Base-by-base conservation (phyloP, 2,329 filamentous ascomycete genomes). In the Pseudocercospora crystallina region DNA sequence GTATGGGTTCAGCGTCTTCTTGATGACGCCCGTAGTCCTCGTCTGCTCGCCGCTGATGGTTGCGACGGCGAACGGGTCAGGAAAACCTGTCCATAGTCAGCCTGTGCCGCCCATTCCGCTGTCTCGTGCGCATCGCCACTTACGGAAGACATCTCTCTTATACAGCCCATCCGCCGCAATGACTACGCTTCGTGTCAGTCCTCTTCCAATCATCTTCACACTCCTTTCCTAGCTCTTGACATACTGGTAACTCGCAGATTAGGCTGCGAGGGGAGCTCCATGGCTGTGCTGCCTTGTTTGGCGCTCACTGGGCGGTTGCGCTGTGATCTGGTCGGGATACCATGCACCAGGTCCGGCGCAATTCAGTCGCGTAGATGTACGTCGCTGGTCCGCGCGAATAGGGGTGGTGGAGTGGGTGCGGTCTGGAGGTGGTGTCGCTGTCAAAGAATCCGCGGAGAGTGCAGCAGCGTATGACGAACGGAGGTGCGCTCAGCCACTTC, bases 121-220 rank as follows among this genome's bases (percentile, higher is more conserved):
- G 36, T 44, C 32, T 47, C 31, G 31, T 49, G 51, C 38, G 49
- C 51, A 26, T 53, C 36, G 45, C 50, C 45, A 84, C 90, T 65
- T 86, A 97, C 94, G 84, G 75, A 99, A 97, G 56, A 99, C 91
- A 89, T 99, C 94, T 75, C 94, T 86, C 80, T 97, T 99, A 80
- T 96, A 97, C 61, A 99, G 80, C 54, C 94, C 94, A 80, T 99
- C 94, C 64, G 94, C 94, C 64, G 94, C 94, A 78, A 99, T 96
- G 76, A 99, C 94, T 97, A 71, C 63, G 64, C 42, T 17, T 14
- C 8, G 17, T 47, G 49, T 64, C 50, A 65, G 63, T 54, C 42
- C 26, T 13, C 50, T 30, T 31, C 29, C 15, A 47, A n/a, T n/a
- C 13, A 13, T 32, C 4, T 26, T 12, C 37, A 12, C 31, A 17